Evolutionary conservation across 2,329 filamentous ascomycete genomes (phyloP).

Genomic region (Aspergillus novofumigatus): DNA sequence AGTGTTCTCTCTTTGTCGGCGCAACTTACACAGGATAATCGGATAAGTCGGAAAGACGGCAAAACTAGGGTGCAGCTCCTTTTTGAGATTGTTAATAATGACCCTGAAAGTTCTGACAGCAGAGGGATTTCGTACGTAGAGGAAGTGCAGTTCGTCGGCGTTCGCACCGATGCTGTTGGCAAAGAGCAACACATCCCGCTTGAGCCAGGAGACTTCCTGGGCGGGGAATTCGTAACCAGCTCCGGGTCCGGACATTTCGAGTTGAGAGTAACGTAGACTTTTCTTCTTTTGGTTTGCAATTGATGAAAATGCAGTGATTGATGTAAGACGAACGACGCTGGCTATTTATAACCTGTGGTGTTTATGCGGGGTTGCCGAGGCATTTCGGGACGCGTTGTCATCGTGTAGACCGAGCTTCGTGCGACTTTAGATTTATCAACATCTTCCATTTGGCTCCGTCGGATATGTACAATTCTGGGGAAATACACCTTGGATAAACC

Average conservation of each 20-base stretch:
- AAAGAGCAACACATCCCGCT: conserved; percentile 85
- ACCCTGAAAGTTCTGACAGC: neutral
- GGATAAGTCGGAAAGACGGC: conserved; percentile 85
- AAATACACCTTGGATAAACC: neutral
- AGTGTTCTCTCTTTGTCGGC: neutral
- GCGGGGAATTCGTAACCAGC: conserved; percentile 75
- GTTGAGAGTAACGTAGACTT: neutral
- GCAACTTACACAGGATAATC: conserved; percentile 65
- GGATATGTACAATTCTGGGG: neutral
- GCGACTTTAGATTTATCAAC: neutral
- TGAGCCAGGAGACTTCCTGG: conserved; percentile 74
- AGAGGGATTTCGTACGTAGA: conserved; percentile 61
- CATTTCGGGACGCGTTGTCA: neutral
- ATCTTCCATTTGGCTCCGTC: neutral
- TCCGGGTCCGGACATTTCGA: conserved; percentile 49
- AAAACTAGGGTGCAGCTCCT: conserved; percentile 87
- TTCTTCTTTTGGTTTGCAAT: neutral
- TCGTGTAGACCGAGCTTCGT: neutral
- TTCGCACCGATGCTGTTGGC: conserved; percentile 83
- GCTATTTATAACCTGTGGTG: neutral
- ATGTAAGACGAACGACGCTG: neutral
- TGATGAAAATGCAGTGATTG: neutral
- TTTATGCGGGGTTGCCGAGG: conserved; percentile 5
- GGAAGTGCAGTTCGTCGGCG: conserved; percentile 84
- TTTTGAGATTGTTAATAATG: conserved; percentile 1